Base-by-base conservation (phyloP, 2,329 filamentous ascomycete genomes). In the Cordyceps tenuipes region DNA sequence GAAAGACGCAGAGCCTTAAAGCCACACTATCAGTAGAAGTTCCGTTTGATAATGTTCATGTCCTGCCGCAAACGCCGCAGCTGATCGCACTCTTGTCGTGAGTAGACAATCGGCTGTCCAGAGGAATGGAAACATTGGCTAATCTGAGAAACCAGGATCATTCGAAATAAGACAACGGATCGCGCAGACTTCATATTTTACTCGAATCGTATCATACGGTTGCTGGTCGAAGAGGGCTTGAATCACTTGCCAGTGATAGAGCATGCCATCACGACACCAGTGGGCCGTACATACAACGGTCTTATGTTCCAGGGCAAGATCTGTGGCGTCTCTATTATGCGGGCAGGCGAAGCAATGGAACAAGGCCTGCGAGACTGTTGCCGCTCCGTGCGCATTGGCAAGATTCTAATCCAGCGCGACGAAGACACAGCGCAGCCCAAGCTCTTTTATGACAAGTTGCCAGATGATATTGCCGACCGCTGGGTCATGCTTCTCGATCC, bases 171-270 rank as follows among this genome's bases (percentile, higher is more conserved):
- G 73, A 83, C 88, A 66, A 99, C 94, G 6, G 85, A 88, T 60
- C 89, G 94, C 62, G 94, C 91, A 63, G 94, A 99, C 75, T 99
- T 99, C 73, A 97, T 99, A 71, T 99, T 99, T 77, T 96, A 97
- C 78, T 96, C 92, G 48, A 99, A 99, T 76, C 86, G 94, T 62
- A 97, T 99, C 72, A 97, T 97, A 72, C 90, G 94, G 36, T 82
- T 99, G 47, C 82, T 99, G 7, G 94, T 99, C 46, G 94, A 99
- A 75, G 94, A 99, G 76, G 94, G 94, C 4, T 81, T 99, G 59
- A 99, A 99, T 74, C 94, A 99, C 73, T 83, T 99, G 47, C 94
- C 94, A 1, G 91, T 96, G 19, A 86, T 96, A 57, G 88, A 91
- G 70, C 90, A 95, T 68, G 86, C 87, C 34, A 89, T 99, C 69